These are phyloP conservation scores for Phytopythium vexans DNA, from an alignment of 352 stramenopile species.

Conservation along the genomic window DNA sequence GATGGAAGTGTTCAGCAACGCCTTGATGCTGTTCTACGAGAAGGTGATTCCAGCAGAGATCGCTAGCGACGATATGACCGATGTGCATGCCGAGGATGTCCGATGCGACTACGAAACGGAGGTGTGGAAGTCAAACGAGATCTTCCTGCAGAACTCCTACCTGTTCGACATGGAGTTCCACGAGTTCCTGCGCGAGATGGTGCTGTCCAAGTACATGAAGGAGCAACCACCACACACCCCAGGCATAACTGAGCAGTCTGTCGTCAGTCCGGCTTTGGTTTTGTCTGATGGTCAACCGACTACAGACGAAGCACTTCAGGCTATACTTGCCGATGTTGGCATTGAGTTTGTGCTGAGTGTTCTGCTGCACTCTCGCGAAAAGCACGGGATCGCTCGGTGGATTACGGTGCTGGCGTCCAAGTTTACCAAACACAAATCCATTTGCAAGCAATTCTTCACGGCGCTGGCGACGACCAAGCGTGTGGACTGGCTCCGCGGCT, in stretches of 20 bases:
- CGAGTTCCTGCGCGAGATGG: slow-evolving; percentile 90
- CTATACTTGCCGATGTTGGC: slow-evolving; percentile 75
- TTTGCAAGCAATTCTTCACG: slow-evolving; percentile 72
- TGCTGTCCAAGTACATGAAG: slow-evolving; percentile 81
- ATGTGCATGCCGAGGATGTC: slow-evolving; percentile 20
- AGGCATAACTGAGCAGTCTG: slow-evolving; percentile 3
- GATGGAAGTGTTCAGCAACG: slow-evolving; percentile 98
- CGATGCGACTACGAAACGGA: slow-evolving; percentile 85
- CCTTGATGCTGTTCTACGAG: slow-evolving; percentile 99
- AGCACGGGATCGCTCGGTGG: slow-evolving; percentile 82
- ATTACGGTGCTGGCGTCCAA: slow-evolving; percentile 73
- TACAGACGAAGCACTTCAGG: slow-evolving; percentile 59
- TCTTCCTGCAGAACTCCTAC: slow-evolving; percentile 94
- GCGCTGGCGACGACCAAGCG: slow-evolving; percentile 52
- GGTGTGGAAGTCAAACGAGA: slow-evolving; percentile 93
- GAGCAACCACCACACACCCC: slow-evolving; percentile 13
- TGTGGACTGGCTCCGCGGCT: slow-evolving; percentile 50
- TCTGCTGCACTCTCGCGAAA: slow-evolving; percentile 84
- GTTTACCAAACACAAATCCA: slow-evolving; percentile 66
- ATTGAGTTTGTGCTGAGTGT: slow-evolving; percentile 87
- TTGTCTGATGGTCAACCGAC: background rate
- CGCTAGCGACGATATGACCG: slow-evolving; percentile 21
- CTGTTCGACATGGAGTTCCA: slow-evolving; percentile 96
- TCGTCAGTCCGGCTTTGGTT: too few relatives aligned
- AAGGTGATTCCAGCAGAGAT: slow-evolving; percentile 86